Evolutionary conservation across 2,329 filamentous ascomycete genomes (phyloP).

Genomic region (Venturia effusa): DNA sequence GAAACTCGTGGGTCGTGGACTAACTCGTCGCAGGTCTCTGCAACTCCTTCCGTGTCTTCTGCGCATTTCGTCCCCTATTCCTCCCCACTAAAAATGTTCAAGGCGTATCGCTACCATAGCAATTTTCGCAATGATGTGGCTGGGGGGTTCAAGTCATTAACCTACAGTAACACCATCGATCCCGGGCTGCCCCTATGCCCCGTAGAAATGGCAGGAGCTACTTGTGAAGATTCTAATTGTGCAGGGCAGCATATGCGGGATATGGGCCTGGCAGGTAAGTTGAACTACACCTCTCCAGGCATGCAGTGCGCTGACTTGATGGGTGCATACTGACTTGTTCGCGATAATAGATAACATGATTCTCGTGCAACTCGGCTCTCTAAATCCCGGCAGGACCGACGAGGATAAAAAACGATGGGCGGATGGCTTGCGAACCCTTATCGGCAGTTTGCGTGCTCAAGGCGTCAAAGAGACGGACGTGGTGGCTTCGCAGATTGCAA

Average conservation of each 20-base stretch:
- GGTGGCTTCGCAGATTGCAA: conserved; percentile 28
- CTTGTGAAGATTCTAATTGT: conserved; percentile 67
- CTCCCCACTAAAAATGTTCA: conserved; percentile 73
- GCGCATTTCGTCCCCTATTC: conserved; percentile 55
- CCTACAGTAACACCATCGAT: conserved; percentile 87
- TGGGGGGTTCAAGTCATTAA: conserved; percentile 77
- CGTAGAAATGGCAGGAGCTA: conserved; percentile 57
- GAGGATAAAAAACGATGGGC: conserved; percentile 45
- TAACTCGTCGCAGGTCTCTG: not conserved
- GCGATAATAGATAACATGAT: conserved; percentile 55
- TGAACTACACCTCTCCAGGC: not conserved
- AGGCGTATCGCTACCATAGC: conserved; percentile 82
- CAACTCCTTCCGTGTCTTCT: conserved; percentile 13
- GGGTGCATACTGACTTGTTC: conserved; percentile 23
- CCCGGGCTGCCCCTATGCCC: conserved; percentile 63
- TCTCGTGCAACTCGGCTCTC: conserved; percentile 58
- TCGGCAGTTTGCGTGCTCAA: conserved; percentile 26
- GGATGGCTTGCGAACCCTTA: conserved; percentile 25
- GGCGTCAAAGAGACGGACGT: conserved; percentile 27
- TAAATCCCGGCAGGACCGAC: conserved; percentile 49
- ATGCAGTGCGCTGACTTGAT: conserved; percentile 10
- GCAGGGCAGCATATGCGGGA: conserved; percentile 68
- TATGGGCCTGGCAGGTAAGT: conserved; percentile 68
- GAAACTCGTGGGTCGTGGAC: not conserved
- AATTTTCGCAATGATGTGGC: conserved; percentile 57